Evolutionary conservation across 2,329 filamentous ascomycete species (phyloP), one percentile per base, ranked within the genome.

Genomic region (Cytospora chrysosperma): DNA sequence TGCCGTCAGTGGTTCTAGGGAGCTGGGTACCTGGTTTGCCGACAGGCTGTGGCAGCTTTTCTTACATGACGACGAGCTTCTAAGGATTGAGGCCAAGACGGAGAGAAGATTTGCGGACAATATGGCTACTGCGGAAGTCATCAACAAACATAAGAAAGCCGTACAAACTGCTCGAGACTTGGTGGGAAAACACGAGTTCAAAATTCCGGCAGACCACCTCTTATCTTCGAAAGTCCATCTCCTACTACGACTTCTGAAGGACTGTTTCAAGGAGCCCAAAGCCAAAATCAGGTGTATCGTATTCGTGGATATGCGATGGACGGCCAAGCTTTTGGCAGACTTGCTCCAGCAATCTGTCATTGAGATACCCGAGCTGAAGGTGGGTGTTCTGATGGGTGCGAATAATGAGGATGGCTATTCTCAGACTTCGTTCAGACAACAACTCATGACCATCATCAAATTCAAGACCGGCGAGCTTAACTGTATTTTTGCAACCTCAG

Each of bases 21-120:
- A 89, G 50, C 80, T 98, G 4, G 95, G 95, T 0, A 76, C 82
- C 3, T 98, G 95, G 94, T 91, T 90, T 68, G 87, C 92, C 0
- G 93, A 99, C 72, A 81, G 87, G 57, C 88, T 92, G 63, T 97
- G 93, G 93, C 80, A 84, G 60, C 82, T 92, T 34, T 84, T 85
- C 15, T 79, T 96, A 26, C 81, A 82, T 0, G 85, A 91, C 7
- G 79, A 86, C 3, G 84, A 89, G 63, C 76, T 85, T 0, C 78
- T 79, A 4, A 90, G 85, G 67, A 77, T 92, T 2, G 83, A 89
- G 56, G 80, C 84, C 62, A 78, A 82, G 63, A 81, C 83, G 1
- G 82, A 73, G 56, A 65, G 69, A 37, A 65, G 68, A 26, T 59
- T 68, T 9, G 34, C 63, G 1, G 57, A 63, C 13, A 60, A 63